phyloP scores from a whole-genome alignment of 192 early-diverging fungal species.

The Gaertneriomyces sp. region DNA sequence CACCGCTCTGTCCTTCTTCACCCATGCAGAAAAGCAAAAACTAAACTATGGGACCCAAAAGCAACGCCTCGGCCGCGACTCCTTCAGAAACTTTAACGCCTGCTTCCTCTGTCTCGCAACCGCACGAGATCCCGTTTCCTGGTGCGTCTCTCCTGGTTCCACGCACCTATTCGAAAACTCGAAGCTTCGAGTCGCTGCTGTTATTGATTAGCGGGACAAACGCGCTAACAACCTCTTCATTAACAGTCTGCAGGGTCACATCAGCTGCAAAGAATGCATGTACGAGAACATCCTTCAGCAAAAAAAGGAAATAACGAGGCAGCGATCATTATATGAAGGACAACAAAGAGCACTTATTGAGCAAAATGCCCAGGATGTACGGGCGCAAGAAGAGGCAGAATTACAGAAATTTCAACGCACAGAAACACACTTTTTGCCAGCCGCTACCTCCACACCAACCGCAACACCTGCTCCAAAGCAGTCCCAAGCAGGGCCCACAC shows the following conservation, averaged over 20 bases:
- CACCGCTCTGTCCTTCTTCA: slow-evolving; percentile 85
- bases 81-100: slow-evolving; percentile 77
- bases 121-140: slow-evolving; percentile 68
- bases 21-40: slow-evolving; percentile 80
- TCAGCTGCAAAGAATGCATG: slow-evolving; percentile 64
- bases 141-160: slow-evolving; percentile 40
- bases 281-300: slow-evolving; percentile 80
- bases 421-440: slow-evolving; percentile 43
- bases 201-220: too few relatives aligned
- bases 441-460: too few relatives aligned
- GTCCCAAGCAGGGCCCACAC: too few relatives aligned
- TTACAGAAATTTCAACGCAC: slow-evolving; percentile 63
- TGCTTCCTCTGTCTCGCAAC: slow-evolving; percentile 83
- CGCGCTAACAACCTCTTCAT: background rate
- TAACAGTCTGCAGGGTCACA: background rate
- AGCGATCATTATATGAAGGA: slow-evolving; percentile 45
- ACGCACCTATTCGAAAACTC: background rate
- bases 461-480: too few relatives aligned
- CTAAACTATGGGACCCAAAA: slow-evolving; percentile 89
- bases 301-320: slow-evolving; percentile 70
- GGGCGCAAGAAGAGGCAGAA: slow-evolving; percentile 37
- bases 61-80: slow-evolving; percentile 80
- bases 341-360: slow-evolving; percentile 25
- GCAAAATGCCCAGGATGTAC: background rate
- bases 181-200: too few relatives aligned